Evolutionary conservation across 164 flowering plant genomes (phyloP).

Genomic region (Nymphaea colorata): DNA sequence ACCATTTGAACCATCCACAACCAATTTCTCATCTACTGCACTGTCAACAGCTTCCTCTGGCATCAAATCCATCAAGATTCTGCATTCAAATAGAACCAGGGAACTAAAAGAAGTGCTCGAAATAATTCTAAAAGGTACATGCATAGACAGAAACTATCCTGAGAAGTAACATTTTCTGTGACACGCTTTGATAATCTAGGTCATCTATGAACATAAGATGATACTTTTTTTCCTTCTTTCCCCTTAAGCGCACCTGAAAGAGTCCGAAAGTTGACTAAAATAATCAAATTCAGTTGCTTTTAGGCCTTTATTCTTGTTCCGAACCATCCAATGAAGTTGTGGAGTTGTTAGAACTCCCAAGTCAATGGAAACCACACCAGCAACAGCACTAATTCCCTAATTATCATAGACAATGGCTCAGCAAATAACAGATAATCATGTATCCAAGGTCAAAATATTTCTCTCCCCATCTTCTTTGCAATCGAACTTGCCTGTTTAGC

Average conservation of each 20-base stretch:
- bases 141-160: too few relatives aligned
- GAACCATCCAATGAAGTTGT: slow-evolving; percentile 96
- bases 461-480: background rate
- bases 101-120: background rate
- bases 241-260: slow-evolving; percentile 47
- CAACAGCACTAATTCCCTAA: slow-evolving; percentile 68
- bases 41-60: slow-evolving; percentile 20
- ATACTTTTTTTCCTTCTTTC: too few relatives aligned
- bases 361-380: slow-evolving; percentile 48
- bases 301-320: slow-evolving; percentile 52
- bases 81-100: slow-evolving; percentile 7
- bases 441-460: background rate
- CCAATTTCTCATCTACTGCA: slow-evolving; percentile 26
- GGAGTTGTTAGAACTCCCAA: slow-evolving; percentile 92
- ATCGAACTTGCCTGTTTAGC: slow-evolving; percentile 49
- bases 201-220: background rate
- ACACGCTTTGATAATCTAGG: background rate
- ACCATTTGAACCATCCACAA: slow-evolving; percentile 94
- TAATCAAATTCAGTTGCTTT: slow-evolving; percentile 56
- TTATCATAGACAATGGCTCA: background rate
- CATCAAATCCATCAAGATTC: slow-evolving; percentile 63
- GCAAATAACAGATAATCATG: background rate
- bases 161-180: too few relatives aligned
- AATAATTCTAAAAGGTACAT: too few relatives aligned
- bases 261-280: slow-evolving; percentile 49